phyloP scores from a whole-genome alignment of 1,284 basidiomycete genomes.

The Pseudozyma pruni region DNA sequence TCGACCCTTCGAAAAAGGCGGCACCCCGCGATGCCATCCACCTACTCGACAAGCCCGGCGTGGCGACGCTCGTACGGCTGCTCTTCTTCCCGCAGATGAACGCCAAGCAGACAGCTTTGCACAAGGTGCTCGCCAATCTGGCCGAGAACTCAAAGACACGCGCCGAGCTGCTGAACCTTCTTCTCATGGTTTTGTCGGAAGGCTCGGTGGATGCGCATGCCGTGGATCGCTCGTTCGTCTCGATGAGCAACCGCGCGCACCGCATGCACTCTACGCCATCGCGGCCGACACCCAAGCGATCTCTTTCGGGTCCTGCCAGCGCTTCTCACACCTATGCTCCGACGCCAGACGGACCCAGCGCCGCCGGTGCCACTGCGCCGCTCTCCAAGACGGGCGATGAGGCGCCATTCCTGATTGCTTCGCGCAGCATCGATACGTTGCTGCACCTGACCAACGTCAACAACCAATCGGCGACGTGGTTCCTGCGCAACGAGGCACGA shows the following conservation, averaged over 20 bases:
- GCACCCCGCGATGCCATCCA: constrained; percentile 81
- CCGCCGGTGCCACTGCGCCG: constrained; percentile 43
- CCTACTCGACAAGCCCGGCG: constrained; percentile 88
- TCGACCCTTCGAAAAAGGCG: constrained; percentile 14
- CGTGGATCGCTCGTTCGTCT: constrained; percentile 92
- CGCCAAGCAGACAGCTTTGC: constrained; percentile 80
- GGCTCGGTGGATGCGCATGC: constrained; percentile 90
- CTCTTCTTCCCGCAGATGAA: constrained; percentile 96
- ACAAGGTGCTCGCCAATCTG: constrained; percentile 90
- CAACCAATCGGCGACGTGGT: constrained; percentile 60
- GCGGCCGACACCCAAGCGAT: constrained; percentile 51
- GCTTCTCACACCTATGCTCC: constrained; percentile 11
- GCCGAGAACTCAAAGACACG: constrained; percentile 95
- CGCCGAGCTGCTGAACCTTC: constrained; percentile 88
- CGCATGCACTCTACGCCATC: constrained; percentile 54
- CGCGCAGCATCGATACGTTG: constrained; percentile 63
- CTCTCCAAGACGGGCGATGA: constrained; percentile 66
- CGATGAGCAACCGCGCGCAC: constrained; percentile 73
- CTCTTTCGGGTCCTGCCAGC: constrained; percentile 39
- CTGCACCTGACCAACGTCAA: constrained; percentile 58
- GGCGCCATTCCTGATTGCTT: constrained; percentile 66
- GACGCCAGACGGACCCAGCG: constrained; percentile 11
- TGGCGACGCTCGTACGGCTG: constrained; percentile 88
- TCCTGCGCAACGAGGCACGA: constrained; percentile 62
- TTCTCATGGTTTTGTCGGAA: constrained; percentile 91